These are phyloP conservation scores for Penicillium paneum DNA, from an alignment of 2,329 filamentous ascomycete species.

Conservation along the genomic window DNA sequence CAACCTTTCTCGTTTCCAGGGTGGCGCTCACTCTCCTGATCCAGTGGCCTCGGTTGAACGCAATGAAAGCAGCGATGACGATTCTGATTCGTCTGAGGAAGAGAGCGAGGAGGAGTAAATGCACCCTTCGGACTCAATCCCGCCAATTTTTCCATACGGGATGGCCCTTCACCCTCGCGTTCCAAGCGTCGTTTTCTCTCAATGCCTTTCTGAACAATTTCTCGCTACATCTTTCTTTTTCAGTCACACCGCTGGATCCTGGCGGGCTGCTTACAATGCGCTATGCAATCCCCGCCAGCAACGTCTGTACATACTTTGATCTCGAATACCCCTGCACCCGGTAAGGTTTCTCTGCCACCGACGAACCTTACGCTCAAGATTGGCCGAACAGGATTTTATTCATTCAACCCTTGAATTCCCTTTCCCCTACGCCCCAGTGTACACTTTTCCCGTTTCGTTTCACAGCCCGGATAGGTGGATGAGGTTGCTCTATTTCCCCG, in stretches of 20 bases:
- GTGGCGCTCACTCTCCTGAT: constrained; percentile 42
- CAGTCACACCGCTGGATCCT: neutral
- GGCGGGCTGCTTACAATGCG: neutral
- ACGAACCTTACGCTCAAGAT: constrained; percentile 13
- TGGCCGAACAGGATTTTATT: constrained; percentile 7
- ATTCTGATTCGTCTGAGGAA: constrained; percentile 46
- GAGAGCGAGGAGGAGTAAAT: constrained; percentile 51
- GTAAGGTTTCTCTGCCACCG: constrained; percentile 6
- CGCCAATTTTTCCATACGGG: neutral
- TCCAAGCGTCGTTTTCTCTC: constrained; percentile 18
- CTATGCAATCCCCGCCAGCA: neutral
- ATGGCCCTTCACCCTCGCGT: constrained; percentile 20
- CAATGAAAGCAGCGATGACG: constrained; percentile 46
- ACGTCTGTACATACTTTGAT: constrained; percentile 21
- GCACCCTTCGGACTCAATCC: neutral
- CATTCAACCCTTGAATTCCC: constrained; percentile 14
- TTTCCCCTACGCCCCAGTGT: constrained; percentile 6
- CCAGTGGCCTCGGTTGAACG: constrained; percentile 44
- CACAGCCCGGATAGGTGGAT: neutral
- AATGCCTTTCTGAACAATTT: constrained; percentile 2
- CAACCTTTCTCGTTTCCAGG: constrained; percentile 47
- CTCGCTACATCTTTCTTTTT: neutral
- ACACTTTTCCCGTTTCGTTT: constrained; percentile 5
- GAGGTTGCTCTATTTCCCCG: constrained; percentile 14
- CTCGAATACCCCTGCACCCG: constrained; percentile 11